Evolutionary conservation across 345 rosid species (phyloP).

Genomic region (Garcia nutans): DNA sequence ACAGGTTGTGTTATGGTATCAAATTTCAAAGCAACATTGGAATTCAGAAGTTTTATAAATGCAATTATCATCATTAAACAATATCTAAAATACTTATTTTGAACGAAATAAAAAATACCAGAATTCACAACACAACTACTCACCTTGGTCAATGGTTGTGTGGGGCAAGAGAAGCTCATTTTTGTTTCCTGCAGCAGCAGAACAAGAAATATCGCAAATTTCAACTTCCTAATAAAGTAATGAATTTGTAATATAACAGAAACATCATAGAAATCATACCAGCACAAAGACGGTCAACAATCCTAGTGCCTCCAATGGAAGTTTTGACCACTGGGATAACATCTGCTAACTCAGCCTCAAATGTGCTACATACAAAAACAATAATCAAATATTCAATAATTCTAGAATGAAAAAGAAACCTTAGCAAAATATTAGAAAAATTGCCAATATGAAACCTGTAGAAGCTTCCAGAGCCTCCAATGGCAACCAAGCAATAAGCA

Average conservation of each 20-base stretch:
- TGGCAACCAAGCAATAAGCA: constrained; percentile 91
- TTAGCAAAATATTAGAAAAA: too few species aligned
- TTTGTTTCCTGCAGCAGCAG: constrained; percentile 62
- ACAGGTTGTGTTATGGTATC: not conserved
- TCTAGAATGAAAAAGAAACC: not conserved
- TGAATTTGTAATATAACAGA: not conserved
- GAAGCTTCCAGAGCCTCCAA: constrained; percentile 79
- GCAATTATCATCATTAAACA: too few species aligned
- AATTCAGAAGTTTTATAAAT: too few species aligned
- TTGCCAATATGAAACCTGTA: constrained; percentile 58
- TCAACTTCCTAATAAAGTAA: not conserved
- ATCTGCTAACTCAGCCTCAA: constrained; percentile 84
- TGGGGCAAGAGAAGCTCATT: constrained; percentile 95
- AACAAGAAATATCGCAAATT: not conserved
- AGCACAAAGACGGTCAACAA: constrained; percentile 83
- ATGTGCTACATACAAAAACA: constrained; percentile 40
- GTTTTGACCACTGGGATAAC: constrained; percentile 90
- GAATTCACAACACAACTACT: not conserved
- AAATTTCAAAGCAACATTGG: not conserved
- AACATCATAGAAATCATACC: constrained; percentile 35
- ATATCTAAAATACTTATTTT: too few species aligned
- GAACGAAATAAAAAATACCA: not conserved
- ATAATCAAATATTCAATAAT: not conserved
- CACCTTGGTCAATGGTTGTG: constrained; percentile 95
- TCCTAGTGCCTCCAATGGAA: constrained; percentile 77